A percentile compares a stretch with the other conserved stretches of the same genome.
phyloP scores from a whole-genome alignment of 2,329 filamentous ascomycete species.

The Fusarium armeniacum region DNA sequence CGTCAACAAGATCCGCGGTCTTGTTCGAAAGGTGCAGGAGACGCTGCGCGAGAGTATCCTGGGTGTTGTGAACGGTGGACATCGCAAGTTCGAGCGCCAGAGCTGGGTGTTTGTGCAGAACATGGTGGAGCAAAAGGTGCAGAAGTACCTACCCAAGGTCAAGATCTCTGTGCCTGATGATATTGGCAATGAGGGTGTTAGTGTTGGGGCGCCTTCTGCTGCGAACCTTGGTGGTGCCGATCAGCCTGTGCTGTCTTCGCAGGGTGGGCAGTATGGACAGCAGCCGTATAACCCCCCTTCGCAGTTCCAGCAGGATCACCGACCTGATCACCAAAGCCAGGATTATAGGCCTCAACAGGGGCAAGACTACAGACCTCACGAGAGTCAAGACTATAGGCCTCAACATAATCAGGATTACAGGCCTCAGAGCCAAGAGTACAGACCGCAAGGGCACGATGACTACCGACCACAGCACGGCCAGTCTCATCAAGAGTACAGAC shows the following conservation, averaged over 20 bases:
- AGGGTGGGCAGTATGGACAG: conserved; percentile 46
- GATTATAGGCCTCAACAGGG: conserved; percentile 32
- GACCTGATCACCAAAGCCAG: conserved; percentile 30
- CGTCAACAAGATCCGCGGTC: conserved; percentile 59
- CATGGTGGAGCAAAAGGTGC: conserved; percentile 62
- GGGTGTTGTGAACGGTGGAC: conserved; percentile 61
- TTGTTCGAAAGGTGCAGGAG: conserved; percentile 62
- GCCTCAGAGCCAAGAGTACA: conserved; percentile 15
- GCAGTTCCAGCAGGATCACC: conserved; percentile 43
- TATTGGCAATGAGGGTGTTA: conserved; percentile 63
- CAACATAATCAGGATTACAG: conserved; percentile 13
- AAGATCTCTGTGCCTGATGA: conserved; percentile 62
- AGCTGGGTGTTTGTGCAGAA: conserved; percentile 63
- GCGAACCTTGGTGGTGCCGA: conserved; percentile 53
- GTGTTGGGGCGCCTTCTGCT: conserved; percentile 56
- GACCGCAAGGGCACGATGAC: conserved; percentile 18
- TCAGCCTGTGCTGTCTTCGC: conserved; percentile 45
- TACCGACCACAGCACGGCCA: conserved; percentile 21
- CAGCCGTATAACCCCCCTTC: conserved; percentile 48
- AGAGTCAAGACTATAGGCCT: conserved; percentile 21
- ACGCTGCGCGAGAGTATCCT: conserved; percentile 61
- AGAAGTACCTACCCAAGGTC: conserved; percentile 61
- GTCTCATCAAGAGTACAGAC: conserved; percentile 24
- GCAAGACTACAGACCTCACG: conserved; percentile 21
- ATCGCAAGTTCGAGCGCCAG: conserved; percentile 62